Conservation (phyloP, 345 rosid genomes). For the Heritiera fomes region DNA sequence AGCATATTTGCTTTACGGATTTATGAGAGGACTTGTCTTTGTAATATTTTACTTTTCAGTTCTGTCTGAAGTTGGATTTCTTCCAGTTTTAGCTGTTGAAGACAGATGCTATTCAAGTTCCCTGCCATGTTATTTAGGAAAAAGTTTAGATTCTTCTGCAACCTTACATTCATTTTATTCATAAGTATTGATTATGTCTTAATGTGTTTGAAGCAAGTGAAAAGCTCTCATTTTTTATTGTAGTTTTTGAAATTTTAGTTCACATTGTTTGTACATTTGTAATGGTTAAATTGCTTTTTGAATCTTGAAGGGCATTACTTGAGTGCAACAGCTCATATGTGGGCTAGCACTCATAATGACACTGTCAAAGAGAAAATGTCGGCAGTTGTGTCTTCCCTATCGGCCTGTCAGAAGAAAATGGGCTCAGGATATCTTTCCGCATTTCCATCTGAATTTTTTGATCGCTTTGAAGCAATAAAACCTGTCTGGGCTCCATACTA, state of each 20-base stretch:
- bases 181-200: neutral
- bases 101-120: slow-evolving; percentile 4
- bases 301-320: slow-evolving; percentile 79
- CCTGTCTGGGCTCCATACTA: slow-evolving; percentile 99
- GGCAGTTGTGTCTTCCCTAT: slow-evolving; percentile 63
- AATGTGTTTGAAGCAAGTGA: neutral
- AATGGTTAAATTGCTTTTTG: slow-evolving; percentile 18
- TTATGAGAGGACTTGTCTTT: neutral
- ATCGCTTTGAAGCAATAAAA: slow-evolving; percentile 73
- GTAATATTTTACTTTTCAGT: neutral
- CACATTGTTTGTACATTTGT: neutral
- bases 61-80: slow-evolving; percentile 4
- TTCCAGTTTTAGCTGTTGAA: neutral
- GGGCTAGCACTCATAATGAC: slow-evolving; percentile 84
- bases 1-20: neutral
- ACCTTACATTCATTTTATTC: neutral
- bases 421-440: slow-evolving; percentile 93
- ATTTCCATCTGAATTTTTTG: slow-evolving; percentile 76
- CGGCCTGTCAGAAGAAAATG: slow-evolving; percentile 67
- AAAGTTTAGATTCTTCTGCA: neutral
- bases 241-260: neutral
- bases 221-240: neutral
- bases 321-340: slow-evolving; percentile 91
- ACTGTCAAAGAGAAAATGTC: slow-evolving; percentile 74
- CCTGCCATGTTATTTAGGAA: neutral